Conservation (phyloP, 2,329 filamentous ascomycete genomes). For the Amphichorda felina region DNA sequence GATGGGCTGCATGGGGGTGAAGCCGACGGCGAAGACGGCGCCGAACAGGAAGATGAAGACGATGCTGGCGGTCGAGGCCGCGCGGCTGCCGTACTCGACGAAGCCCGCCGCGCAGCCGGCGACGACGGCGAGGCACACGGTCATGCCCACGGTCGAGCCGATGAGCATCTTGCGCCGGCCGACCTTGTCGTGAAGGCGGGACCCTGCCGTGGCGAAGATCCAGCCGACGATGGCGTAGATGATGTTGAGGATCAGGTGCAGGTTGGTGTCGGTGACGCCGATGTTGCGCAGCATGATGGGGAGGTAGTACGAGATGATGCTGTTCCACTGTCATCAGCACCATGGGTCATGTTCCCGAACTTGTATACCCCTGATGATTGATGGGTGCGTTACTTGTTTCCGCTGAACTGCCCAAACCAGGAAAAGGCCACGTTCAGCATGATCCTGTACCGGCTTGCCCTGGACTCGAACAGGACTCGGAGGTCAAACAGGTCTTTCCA, state of each 20-base stretch:
- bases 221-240: constrained; percentile 23
- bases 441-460: too few relatives aligned
- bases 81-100: constrained; percentile 15
- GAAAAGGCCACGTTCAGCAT: too few relatives aligned
- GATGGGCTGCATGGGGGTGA: constrained; percentile 23
- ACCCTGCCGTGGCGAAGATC: constrained; percentile 18
- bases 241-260: constrained; percentile 23
- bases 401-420: too few relatives aligned
- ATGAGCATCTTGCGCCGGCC: constrained; percentile 26
- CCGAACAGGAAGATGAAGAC: constrained; percentile 24
- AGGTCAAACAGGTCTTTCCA: too few relatives aligned
- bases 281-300: constrained; percentile 22
- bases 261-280: constrained; percentile 22
- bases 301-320: constrained; percentile 20
- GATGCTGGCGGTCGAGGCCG: constrained; percentile 18
- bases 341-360: too few relatives aligned
- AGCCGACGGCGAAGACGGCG: constrained; percentile 17
- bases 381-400: too few relatives aligned
- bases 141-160: constrained; percentile 18
- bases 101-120: constrained; percentile 20
- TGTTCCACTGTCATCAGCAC: constrained; percentile 16
- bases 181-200: constrained; percentile 22
- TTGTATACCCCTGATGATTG: too few relatives aligned
- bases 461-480: too few relatives aligned
- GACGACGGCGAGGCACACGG: constrained; percentile 20